phyloP scores from a whole-genome alignment of 176 grass and related monocot species.

The Ensete glaucum region DNA sequence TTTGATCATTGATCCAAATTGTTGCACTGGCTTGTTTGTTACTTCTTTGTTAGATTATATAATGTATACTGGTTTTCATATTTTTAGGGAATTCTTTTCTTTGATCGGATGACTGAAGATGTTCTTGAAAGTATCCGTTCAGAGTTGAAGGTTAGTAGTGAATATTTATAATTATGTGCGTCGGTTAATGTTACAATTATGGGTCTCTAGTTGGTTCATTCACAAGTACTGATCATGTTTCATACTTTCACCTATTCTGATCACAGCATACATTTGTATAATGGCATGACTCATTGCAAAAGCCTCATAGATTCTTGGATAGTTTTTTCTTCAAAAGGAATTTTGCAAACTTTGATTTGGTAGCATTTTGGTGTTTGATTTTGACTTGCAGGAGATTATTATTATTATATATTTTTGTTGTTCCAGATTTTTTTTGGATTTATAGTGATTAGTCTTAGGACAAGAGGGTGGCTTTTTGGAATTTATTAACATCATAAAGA shows the following conservation, averaged over 20 bases:
- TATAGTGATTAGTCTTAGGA: not conserved
- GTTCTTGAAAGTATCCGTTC: slow-evolving; percentile 62
- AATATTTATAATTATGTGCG: slow-evolving; percentile 1
- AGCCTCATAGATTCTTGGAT: not conserved
- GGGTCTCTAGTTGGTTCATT: not conserved
- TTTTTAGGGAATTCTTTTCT: slow-evolving; percentile 88
- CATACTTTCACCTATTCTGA: not conserved
- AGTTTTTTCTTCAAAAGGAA: not conserved
- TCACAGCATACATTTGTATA: not conserved
- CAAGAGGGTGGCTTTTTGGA: not conserved
- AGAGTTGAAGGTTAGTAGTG: slow-evolving; percentile 61
- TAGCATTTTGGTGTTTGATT: too few relatives aligned
- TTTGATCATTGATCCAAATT: not conserved
- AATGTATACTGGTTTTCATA: not conserved
- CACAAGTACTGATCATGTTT: not conserved
- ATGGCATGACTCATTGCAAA: not conserved
- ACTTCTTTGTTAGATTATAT: not conserved
- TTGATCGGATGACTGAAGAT: slow-evolving; percentile 89
- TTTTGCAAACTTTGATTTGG: not conserved
- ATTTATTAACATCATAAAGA: not conserved
- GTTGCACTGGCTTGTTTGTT: not conserved
- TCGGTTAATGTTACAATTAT: slow-evolving; percentile 1
- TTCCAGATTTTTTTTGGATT: not conserved
- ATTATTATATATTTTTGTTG: too few relatives aligned
- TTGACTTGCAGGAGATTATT: too few relatives aligned